Conservation (phyloP, 352 stramenopile genomes). For the Globisporangium emineosum region DNA sequence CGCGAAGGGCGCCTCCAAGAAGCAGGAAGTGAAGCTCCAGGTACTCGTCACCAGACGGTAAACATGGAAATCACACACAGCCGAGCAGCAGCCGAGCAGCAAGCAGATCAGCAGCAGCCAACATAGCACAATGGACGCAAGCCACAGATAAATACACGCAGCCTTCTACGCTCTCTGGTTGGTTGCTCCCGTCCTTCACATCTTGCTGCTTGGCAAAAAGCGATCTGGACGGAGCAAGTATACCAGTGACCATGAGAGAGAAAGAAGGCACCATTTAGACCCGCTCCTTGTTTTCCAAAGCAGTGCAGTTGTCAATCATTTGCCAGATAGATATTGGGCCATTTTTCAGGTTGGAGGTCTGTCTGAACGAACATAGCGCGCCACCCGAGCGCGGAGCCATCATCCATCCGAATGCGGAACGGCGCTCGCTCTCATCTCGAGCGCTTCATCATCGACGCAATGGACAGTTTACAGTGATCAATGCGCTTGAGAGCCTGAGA, state of each 20-base stretch:
- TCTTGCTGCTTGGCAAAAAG: not conserved
- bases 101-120: slow-evolving; percentile 6
- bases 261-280: not conserved
- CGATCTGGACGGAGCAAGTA: slow-evolving; percentile 1
- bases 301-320: too few relatives aligned
- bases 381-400: too few relatives aligned
- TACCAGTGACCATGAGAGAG: not conserved
- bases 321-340: too few relatives aligned
- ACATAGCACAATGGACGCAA: not conserved
- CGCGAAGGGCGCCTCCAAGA: slow-evolving; percentile 62
- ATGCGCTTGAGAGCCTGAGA: not conserved
- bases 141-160: slow-evolving; percentile 12
- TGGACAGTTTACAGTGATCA: too few relatives aligned
- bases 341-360: too few relatives aligned
- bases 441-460: too few relatives aligned
- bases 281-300: too few relatives aligned
- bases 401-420: too few relatives aligned
- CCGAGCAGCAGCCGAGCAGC: not conserved
- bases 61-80: slow-evolving; percentile 9
- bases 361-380: too few relatives aligned
- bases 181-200: not conserved
- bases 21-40: slow-evolving; percentile 67
- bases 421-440: too few relatives aligned
- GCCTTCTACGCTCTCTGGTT: slow-evolving; percentile 4
- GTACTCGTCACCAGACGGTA: slow-evolving; percentile 73